A percentile compares a stretch with the other conserved stretches of the same genome.
phyloP scores from a whole-genome alignment of 2,329 filamentous ascomycete species.

The Botrytis deweyae region DNA sequence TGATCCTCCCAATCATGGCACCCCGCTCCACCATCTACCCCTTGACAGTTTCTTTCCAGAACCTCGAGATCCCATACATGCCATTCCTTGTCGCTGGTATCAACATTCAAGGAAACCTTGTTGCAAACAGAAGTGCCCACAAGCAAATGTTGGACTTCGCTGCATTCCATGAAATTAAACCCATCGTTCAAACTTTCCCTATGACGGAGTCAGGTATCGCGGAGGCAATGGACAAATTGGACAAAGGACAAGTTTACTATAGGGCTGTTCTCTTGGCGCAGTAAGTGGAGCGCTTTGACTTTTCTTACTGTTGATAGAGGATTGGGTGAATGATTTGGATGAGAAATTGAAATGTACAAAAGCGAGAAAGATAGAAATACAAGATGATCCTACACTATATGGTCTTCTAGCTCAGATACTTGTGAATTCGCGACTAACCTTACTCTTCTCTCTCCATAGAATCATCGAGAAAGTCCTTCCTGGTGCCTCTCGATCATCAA shows the following conservation, averaged over 20 bases:
- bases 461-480: slow-evolving; percentile 14
- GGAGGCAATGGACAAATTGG: slow-evolving; percentile 54
- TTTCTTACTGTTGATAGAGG: not conserved
- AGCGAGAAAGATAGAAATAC: slow-evolving; percentile 16
- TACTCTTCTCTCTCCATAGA: not conserved
- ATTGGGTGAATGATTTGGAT: not conserved
- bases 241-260: slow-evolving; percentile 53
- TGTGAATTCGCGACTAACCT: not conserved
- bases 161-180: slow-evolving; percentile 55
- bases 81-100: slow-evolving; percentile 25
- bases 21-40: slow-evolving; percentile 59
- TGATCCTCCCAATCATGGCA: slow-evolving; percentile 24
- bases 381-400: slow-evolving; percentile 2
- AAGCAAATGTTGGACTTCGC: slow-evolving; percentile 59
- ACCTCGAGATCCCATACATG: slow-evolving; percentile 32
- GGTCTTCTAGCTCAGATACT: not conserved
- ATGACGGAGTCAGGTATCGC: slow-evolving; percentile 54
- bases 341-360: slow-evolving; percentile 2
- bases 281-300: slow-evolving; percentile 12
- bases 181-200: slow-evolving; percentile 54
- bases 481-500: not conserved
- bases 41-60: slow-evolving; percentile 55
- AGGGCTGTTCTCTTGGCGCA: slow-evolving; percentile 42
- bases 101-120: slow-evolving; percentile 25
- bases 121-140: slow-evolving; percentile 45